Evolutionary conservation across 805 yeast genomes (phyloP).

Genomic region (Barnettozyma vustinii): DNA sequence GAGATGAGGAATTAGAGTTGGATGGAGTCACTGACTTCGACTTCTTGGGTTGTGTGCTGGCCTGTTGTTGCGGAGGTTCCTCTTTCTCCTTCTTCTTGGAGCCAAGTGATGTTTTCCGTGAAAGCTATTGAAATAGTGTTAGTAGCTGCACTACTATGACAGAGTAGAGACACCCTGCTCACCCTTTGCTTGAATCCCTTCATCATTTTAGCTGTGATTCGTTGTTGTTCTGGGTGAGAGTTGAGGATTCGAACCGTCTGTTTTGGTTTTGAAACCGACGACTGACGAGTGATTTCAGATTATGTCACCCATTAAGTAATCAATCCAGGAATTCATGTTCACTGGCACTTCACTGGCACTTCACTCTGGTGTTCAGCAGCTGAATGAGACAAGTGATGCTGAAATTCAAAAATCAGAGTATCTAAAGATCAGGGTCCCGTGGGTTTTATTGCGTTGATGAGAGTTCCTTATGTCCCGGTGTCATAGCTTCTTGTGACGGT

Average conservation of each 20-base stretch:
- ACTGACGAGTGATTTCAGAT: not conserved
- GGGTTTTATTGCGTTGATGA: too few relatives aligned
- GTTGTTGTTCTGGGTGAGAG: not conserved
- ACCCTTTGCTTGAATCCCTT: constrained; percentile 64
- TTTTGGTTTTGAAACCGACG: not conserved
- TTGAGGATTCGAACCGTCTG: not conserved
- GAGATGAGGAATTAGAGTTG: constrained; percentile 15
- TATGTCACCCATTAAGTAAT: not conserved
- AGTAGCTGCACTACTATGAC: constrained; percentile 4
- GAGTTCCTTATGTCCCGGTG: too few relatives aligned
- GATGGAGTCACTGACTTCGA: constrained; percentile 1
- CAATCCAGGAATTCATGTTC: too few relatives aligned
- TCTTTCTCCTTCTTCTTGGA: constrained; percentile 38
- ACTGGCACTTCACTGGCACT: too few relatives aligned
- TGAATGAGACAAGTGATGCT: too few relatives aligned
- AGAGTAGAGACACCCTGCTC: not conserved
- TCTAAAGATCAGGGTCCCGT: too few relatives aligned
- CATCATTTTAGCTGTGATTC: constrained; percentile 46
- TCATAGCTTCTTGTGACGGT: too few relatives aligned
- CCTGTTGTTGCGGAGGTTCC: constrained; percentile 17
- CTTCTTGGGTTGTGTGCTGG: constrained; percentile 9
- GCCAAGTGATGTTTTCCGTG: constrained; percentile 29
- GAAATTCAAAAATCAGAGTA: too few relatives aligned
- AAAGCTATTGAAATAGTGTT: constrained; percentile 13
- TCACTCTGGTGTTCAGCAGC: not conserved